Evolutionary conservation across 2,329 filamentous ascomycete species (phyloP).

Genomic region (Massarina eburnea): DNA sequence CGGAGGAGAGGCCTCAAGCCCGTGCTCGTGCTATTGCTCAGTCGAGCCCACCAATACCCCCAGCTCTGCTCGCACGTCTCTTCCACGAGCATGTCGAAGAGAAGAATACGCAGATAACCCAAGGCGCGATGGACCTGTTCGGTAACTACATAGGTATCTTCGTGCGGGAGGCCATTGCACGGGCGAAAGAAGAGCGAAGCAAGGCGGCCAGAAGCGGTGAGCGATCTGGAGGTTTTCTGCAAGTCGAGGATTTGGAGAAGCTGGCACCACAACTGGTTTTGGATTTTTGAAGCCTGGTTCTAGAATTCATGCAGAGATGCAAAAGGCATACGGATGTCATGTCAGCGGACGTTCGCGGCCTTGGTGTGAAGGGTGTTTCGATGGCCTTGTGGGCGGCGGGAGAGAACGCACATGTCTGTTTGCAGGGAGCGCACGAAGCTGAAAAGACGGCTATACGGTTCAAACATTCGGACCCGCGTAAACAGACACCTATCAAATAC

Average conservation of each 20-base stretch:
- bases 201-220: conserved; percentile 42
- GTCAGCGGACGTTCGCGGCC: neutral
- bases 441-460: neutral
- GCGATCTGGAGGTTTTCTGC: conserved; percentile 64
- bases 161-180: conserved; percentile 81
- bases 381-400: neutral
- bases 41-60: conserved; percentile 59
- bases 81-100: conserved; percentile 77
- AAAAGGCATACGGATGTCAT: neutral
- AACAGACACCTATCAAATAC: neutral
- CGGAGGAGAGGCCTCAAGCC: conserved; percentile 10
- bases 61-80: conserved; percentile 72
- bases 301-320: neutral
- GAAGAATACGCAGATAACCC: conserved; percentile 36
- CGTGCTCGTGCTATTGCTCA: conserved; percentile 13
- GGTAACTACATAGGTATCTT: conserved; percentile 90
- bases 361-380: neutral
- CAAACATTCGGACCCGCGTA: neutral
- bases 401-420: neutral
- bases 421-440: neutral
- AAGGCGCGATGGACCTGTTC: conserved; percentile 63
- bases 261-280: conserved; percentile 80
- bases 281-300: conserved; percentile 65
- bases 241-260: conserved; percentile 90
- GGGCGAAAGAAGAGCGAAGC: conserved; percentile 70